Evolutionary conservation across 345 rosid species (phyloP).

Genomic region (Melaleuca alternifolia): DNA sequence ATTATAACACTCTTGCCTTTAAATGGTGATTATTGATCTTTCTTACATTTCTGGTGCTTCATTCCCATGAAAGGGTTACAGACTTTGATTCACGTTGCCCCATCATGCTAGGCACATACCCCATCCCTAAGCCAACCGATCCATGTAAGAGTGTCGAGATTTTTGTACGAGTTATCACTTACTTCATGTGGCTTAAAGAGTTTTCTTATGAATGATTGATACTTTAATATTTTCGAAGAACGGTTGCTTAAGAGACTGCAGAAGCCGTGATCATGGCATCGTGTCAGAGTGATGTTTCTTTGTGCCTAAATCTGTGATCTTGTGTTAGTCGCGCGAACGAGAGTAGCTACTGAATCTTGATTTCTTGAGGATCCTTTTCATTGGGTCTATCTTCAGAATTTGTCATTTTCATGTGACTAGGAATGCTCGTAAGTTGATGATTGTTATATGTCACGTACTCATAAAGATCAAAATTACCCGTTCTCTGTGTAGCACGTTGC

Average conservation of each 20-base stretch:
- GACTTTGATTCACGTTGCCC: neutral
- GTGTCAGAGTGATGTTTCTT: neutral
- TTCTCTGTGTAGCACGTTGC: neutral
- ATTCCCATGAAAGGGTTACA: neutral
- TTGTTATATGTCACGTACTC: neutral
- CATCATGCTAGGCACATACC: neutral
- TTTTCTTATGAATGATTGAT: accelerated
- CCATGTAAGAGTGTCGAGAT: accelerated
- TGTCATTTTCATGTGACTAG: neutral
- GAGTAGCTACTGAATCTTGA: neutral
- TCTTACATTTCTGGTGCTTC: neutral
- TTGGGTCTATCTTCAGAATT: too few species aligned
- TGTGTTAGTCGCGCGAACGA: accelerated
- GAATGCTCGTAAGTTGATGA: neutral
- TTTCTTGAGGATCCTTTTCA: neutral
- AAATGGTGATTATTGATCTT: neutral
- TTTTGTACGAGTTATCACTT: too few species aligned
- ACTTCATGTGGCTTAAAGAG: neutral
- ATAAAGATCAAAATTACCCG: neutral
- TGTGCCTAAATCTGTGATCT: accelerated
- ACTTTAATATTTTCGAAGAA: neutral
- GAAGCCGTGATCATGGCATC: accelerated
- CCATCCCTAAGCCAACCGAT: neutral
- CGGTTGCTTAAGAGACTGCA: accelerated
- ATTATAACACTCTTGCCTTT: neutral